These are phyloP conservation scores for Aureobasidium subglaciale DNA, from an alignment of 2,329 filamentous ascomycete species.

Conservation along the genomic window DNA sequence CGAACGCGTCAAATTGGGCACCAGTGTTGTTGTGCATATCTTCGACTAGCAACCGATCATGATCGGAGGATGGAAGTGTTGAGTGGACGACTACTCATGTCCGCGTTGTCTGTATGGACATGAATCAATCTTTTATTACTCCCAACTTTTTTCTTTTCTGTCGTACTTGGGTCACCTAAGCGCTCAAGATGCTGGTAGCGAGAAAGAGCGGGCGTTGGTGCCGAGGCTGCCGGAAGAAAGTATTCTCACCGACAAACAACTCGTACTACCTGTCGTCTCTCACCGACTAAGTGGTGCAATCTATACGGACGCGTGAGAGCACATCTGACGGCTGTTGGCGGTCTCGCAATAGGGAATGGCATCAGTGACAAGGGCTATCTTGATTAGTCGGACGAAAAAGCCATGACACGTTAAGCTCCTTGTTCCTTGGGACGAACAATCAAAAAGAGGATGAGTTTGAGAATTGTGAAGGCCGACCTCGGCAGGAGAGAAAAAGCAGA, in stretches of 20 bases:
- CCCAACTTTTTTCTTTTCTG: neutral
- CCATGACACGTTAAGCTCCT: neutral
- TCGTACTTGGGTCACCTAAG: no score
- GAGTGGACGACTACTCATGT: neutral
- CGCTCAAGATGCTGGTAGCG: neutral
- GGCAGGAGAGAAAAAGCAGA: neutral
- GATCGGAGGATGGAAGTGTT: neutral
- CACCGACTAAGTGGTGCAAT: no score
- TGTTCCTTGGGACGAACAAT: constrained; percentile 5
- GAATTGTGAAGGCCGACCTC: neutral
- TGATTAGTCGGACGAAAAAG: neutral
- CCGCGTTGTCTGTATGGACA: neutral
- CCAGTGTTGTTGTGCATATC: no score
- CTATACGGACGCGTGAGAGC: no score
- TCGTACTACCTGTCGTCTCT: no score
- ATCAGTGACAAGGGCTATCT: neutral
- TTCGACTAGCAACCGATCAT: no score
- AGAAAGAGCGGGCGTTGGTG: neutral
- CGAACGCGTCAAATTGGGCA: neutral
- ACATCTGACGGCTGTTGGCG: neutral
- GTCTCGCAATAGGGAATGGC: neutral
- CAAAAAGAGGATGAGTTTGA: neutral
- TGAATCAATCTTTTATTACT: neutral
- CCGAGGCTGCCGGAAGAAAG: neutral
- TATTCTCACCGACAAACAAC: neutral